phyloP scores from a whole-genome alignment of 257 asterid species.

The Primulina tabacum region DNA sequence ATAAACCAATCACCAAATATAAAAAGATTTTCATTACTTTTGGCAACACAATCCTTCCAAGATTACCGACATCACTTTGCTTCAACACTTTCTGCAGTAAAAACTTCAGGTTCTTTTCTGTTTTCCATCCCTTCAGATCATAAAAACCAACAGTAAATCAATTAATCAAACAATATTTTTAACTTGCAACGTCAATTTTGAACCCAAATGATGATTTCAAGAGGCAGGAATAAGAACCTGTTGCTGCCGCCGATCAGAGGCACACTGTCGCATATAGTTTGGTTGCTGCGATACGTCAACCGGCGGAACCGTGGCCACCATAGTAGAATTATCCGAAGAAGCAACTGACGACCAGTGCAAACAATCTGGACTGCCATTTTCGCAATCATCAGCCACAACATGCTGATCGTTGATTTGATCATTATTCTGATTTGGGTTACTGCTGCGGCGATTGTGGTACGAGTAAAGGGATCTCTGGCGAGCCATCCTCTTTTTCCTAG shows the following conservation, averaged over 20 bases:
- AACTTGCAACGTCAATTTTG: background rate
- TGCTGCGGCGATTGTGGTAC: conserved; percentile 44
- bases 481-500: conserved; percentile 93
- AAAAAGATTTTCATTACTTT: conserved; percentile 42
- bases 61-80: conserved; percentile 95
- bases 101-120: conserved; percentile 79
- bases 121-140: conserved; percentile 45
- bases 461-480: conserved; percentile 54
- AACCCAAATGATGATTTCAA: background rate
- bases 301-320: conserved; percentile 24
- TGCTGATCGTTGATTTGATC: conserved; percentile 29
- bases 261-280: conserved; percentile 29
- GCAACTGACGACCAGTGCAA: conserved; percentile 48
- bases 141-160: background rate
- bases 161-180: background rate
- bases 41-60: conserved; percentile 95
- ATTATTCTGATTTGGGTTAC: conserved; percentile 30
- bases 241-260: conserved; percentile 42
- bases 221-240: conserved; percentile 32
- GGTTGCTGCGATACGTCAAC: conserved; percentile 38
- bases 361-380: conserved; percentile 36
- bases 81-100: conserved; percentile 94
- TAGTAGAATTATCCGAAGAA: conserved; percentile 11
- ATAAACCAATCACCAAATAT: background rate
- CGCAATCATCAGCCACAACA: conserved; percentile 21